Conservation (phyloP, 495 filamentous ascomycete genomes). For the Margaritispora aquatica region DNA sequence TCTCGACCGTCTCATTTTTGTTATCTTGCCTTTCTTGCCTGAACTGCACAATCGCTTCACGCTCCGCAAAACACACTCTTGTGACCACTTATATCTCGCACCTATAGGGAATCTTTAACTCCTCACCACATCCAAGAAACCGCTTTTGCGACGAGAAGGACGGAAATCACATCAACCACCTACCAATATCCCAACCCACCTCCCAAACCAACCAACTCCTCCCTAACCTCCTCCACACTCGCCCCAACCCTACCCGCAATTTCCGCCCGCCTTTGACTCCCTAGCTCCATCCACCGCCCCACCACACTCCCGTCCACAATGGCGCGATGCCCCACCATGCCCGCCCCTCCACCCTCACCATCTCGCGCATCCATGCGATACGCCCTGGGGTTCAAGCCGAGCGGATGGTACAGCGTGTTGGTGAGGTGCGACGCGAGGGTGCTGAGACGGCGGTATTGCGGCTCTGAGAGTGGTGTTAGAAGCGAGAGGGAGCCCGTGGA, state of each 20-base stretch:
- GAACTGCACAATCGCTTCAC: too few species aligned
- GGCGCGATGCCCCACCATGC: slow-evolving; percentile 37
- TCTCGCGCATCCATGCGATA: slow-evolving; percentile 45
- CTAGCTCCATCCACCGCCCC: slow-evolving; percentile 63
- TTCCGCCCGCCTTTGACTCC: slow-evolving; percentile 60
- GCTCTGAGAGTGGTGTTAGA: slow-evolving; percentile 70
- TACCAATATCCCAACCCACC: slow-evolving; percentile 24
- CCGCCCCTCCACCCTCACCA: slow-evolving; percentile 22
- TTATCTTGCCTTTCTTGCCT: too few species aligned
- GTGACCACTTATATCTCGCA: too few species aligned
- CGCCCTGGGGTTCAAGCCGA: slow-evolving; percentile 74
- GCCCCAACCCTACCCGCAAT: slow-evolving; percentile 60
- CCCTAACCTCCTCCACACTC: slow-evolving; percentile 55
- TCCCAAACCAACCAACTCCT: slow-evolving; percentile 42
- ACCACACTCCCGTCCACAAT: slow-evolving; percentile 46
- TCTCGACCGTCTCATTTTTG: too few species aligned
- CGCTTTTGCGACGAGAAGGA: too few species aligned
- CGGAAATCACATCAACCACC: too few species aligned
- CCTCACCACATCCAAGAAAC: too few species aligned
- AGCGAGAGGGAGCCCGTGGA: slow-evolving; percentile 71
- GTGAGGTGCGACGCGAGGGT: slow-evolving; percentile 76
- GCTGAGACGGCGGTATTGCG: slow-evolving; percentile 74
- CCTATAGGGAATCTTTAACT: too few species aligned
- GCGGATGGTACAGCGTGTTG: slow-evolving; percentile 66
- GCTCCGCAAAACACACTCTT: too few species aligned